Evolutionary conservation across 805 yeast genomes (phyloP), one percentile per base, ranked within the genome.

Genomic region (Clavispora fructus): DNA sequence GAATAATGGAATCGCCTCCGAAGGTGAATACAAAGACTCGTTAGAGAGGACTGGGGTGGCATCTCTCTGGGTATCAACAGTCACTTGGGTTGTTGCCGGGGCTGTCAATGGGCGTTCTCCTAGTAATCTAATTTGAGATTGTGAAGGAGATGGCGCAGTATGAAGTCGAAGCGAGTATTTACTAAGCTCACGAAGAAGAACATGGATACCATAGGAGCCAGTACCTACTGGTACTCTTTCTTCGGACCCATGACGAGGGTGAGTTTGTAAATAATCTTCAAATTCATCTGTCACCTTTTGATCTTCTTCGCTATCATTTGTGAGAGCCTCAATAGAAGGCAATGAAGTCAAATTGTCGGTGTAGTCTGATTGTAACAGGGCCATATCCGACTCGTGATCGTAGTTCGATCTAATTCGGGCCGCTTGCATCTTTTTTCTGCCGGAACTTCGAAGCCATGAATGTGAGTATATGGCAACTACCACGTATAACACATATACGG

Each of bases 401-500:
- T 47, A 54, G 13, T 43, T 44, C 40, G 48, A 46, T 11, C 55
- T 44, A 11, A 52, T 50, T 25, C 54, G 43, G 13, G 57, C 43
- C 13, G 47, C 41, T 31, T 41, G 50, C 11, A 43, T 35, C 13
- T 40, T 41, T 26, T 43, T 44, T 12, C 45, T 40, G 26, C 45
- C 41, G 16, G 42, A 44, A 17, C 45, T 48, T 38, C 46, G 41
- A 16, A 52, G 44, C 17, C 50, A 47, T 2, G 51, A 45, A 40
- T 54, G 57, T 19, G 47, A 45, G 42, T 48, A 53, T 11, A 56
- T 77, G 73, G 62, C 82, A 49, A 63, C 66, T 0, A 68, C 46
- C 3, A 87, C 87, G 57, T 88, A 91, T 0, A 59, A 47, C 1
- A 76, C 49, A 59, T 91, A 90, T 7, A 81, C 58, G 0, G 61